Conservation (phyloP, 805 yeast genomes). For the Saturnispora saitoi region DNA sequence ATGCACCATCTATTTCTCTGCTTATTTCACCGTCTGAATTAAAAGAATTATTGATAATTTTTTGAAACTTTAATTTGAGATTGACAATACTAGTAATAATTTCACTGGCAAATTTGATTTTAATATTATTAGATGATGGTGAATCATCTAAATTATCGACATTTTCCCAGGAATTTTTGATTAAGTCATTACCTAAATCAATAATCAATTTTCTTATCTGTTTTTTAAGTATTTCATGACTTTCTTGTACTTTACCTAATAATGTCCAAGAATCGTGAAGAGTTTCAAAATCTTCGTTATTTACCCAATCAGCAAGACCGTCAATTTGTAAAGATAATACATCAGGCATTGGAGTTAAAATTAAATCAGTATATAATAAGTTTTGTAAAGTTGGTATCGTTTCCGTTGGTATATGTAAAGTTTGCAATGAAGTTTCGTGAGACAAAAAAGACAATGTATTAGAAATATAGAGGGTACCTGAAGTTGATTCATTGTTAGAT, state of each 20-base stretch:
- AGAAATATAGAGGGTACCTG: slow-evolving; percentile 47
- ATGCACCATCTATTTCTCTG: slow-evolving; percentile 50
- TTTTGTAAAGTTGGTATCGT: slow-evolving; percentile 47
- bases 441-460: slow-evolving; percentile 44
- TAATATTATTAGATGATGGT: slow-evolving; percentile 11
- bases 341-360: slow-evolving; percentile 46
- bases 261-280: slow-evolving; percentile 42
- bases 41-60: slow-evolving; percentile 41
- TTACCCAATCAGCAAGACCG: slow-evolving; percentile 53
- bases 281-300: slow-evolving; percentile 35
- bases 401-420: slow-evolving; percentile 42
- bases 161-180: slow-evolving; percentile 19
- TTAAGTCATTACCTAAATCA: slow-evolving; percentile 36
- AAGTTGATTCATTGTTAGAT: slow-evolving; percentile 14
- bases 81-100: slow-evolving; percentile 58
- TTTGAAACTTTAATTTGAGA: slow-evolving; percentile 42
- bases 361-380: slow-evolving; percentile 50
- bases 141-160: slow-evolving; percentile 19
- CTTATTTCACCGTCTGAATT: slow-evolving; percentile 40
- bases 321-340: slow-evolving; percentile 44
- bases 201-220: slow-evolving; percentile 41
- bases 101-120: slow-evolving; percentile 45
- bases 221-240: slow-evolving; percentile 39
- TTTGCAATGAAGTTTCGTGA: slow-evolving; percentile 54
- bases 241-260: slow-evolving; percentile 44